Percentiles rank a stretch among this genome's conserved stretches.
Conservation (phyloP, 2,329 filamentous ascomycete species). For the Madurella mycetomatis region DNA sequence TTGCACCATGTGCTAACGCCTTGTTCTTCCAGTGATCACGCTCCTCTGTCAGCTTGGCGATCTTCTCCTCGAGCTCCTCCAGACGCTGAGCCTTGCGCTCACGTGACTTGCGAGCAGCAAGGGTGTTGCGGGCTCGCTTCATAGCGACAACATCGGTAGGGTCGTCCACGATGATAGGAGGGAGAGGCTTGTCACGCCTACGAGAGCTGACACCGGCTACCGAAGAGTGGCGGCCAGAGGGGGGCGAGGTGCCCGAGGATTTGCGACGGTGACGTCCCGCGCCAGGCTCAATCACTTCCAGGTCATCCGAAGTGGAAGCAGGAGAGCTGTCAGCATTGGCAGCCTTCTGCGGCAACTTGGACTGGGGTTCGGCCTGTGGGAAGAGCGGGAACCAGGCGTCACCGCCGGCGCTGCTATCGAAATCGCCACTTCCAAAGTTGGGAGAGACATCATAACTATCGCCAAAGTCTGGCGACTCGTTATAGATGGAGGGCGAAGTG, state of each 20-base stretch:
- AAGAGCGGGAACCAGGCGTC: slow-evolving; percentile 69
- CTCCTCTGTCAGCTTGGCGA: slow-evolving; percentile 63
- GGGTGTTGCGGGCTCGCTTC: slow-evolving; percentile 91
- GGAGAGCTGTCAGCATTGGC: slow-evolving; percentile 39
- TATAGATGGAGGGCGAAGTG: slow-evolving; percentile 76
- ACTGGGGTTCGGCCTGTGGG: slow-evolving; percentile 43
- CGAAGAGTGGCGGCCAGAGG: slow-evolving; percentile 57
- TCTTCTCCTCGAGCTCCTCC: slow-evolving; percentile 68
- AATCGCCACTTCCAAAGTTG: slow-evolving; percentile 60
- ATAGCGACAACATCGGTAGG: slow-evolving; percentile 69
- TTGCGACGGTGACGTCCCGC: slow-evolving; percentile 41
- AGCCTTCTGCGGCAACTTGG: slow-evolving; percentile 25
- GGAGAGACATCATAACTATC: slow-evolving; percentile 76
- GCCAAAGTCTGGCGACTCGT: slow-evolving; percentile 68
- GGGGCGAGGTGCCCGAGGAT: slow-evolving; percentile 41
- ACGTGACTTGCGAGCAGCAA: slow-evolving; percentile 89
- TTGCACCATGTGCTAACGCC: slow-evolving; percentile 36
- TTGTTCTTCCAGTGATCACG: slow-evolving; percentile 62
- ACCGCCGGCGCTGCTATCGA: slow-evolving; percentile 47
- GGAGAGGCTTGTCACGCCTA: slow-evolving; percentile 75
- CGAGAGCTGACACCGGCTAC: slow-evolving; percentile 67
- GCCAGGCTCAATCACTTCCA: slow-evolving; percentile 41
- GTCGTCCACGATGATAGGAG: slow-evolving; percentile 73
- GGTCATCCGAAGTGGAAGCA: slow-evolving; percentile 42
- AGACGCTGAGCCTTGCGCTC: slow-evolving; percentile 77